phyloP scores from a whole-genome alignment of 192 early-diverging fungal genomes.

The Chytriomyces sp. region DNA sequence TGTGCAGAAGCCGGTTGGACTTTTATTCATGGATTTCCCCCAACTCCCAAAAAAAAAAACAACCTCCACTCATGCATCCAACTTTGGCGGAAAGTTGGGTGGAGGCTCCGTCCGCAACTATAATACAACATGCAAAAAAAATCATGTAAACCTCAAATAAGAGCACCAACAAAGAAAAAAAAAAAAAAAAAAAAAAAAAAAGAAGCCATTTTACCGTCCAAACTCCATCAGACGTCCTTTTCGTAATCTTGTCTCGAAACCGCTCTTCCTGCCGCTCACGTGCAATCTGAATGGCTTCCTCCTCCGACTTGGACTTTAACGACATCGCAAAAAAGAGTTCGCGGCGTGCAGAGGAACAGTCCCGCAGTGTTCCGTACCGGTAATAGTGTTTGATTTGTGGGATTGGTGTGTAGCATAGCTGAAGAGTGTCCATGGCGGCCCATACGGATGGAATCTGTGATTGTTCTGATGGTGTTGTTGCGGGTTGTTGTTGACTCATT shows the following conservation, averaged over 20 bases:
- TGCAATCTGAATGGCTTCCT: constrained; percentile 39
- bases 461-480: neutral
- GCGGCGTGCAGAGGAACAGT: constrained; percentile 45
- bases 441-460: constrained; percentile 19
- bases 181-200: neutral
- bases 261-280: constrained; percentile 43
- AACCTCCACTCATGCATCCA: too few species aligned
- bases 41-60: too few species aligned
- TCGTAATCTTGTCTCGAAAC: constrained; percentile 45
- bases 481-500: neutral
- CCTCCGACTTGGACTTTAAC: constrained; percentile 45
- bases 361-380: constrained; percentile 50
- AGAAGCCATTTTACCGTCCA: constrained; percentile 44
- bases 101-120: constrained; percentile 33
- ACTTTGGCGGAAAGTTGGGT: constrained; percentile 20
- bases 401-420: constrained; percentile 40
- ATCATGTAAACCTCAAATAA: neutral
- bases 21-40: too few species aligned
- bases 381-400: constrained; percentile 58
- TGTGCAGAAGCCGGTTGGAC: too few species aligned
- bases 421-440: constrained; percentile 33
- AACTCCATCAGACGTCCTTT: constrained; percentile 42
- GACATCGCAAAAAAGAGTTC: constrained; percentile 55
- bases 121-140: too few species aligned
- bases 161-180: neutral